A percentile compares a stretch with the other conserved stretches of the same genome.
Evolutionary conservation across 2,329 filamentous ascomycete species (phyloP).

Genomic region (Trichoderma sp.): DNA sequence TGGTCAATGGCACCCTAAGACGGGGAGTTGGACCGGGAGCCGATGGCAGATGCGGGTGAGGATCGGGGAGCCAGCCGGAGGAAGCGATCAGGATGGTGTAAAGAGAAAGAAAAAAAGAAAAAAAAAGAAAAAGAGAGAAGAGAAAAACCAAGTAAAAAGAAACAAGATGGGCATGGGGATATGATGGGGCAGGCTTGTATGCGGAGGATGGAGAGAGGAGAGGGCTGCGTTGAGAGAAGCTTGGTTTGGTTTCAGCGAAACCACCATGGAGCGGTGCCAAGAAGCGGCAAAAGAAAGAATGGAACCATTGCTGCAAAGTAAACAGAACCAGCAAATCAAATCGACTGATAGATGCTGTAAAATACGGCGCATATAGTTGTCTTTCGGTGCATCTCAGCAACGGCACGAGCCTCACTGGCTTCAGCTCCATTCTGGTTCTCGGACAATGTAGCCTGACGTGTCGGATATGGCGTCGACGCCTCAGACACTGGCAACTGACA

Average conservation of each 20-base stretch:
- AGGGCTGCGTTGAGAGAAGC: background rate
- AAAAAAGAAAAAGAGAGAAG: no score
- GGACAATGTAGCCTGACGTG: slow-evolving; percentile 11
- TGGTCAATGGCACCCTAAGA: background rate
- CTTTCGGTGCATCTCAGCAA: no score
- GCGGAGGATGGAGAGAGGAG: background rate
- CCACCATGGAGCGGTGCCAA: background rate
- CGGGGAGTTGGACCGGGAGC: background rate
- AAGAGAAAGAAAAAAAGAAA: no score
- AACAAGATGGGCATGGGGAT: background rate
- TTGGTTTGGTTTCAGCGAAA: background rate
- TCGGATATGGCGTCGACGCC: slow-evolving; percentile 15
- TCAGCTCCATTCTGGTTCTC: background rate
- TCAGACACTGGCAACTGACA: slow-evolving; percentile 22
- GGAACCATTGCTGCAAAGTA: background rate
- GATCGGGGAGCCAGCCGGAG: background rate
- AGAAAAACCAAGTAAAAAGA: background rate
- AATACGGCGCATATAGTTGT: background rate
- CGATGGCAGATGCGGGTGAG: background rate
- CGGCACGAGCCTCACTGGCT: no score
- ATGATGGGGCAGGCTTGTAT: background rate
- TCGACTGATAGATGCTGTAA: no score
- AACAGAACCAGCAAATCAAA: background rate
- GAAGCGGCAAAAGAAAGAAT: background rate
- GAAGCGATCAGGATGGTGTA: background rate